These are phyloP conservation scores for Anisogramma anomala DNA, from an alignment of 2,329 filamentous ascomycete genomes.

Conservation along the genomic window DNA sequence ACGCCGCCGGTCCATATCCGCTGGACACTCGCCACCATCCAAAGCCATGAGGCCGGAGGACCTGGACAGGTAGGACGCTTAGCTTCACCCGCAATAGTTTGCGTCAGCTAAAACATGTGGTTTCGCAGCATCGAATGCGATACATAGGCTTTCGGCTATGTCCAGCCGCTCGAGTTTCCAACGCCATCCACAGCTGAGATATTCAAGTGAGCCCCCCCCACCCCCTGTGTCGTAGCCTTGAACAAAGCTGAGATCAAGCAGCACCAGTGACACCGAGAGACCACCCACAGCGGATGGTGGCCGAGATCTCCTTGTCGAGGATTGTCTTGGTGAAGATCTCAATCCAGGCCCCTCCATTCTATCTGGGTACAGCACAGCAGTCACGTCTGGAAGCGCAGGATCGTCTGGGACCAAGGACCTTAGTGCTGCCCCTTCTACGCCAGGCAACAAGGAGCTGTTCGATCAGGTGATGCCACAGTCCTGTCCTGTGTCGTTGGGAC, in stretches of 20 bases:
- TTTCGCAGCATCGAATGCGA: not conserved
- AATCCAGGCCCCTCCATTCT: not conserved
- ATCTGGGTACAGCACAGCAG: not conserved
- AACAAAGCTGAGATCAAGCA: not conserved
- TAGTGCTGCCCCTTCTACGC: not conserved
- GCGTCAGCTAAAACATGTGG: not conserved
- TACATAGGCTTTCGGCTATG: not conserved
- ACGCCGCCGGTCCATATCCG: not conserved
- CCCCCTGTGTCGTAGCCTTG: not conserved
- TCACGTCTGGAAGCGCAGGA: not conserved
- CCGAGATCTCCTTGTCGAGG: no score
- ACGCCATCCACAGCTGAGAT: slow-evolving; percentile 7
- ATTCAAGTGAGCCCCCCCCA: not conserved
- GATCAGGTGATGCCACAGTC: not conserved
- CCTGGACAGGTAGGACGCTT: not conserved
- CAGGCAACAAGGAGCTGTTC: not conserved
- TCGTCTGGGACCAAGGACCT: not conserved
- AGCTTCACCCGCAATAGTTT: not conserved
- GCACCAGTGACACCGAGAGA: not conserved
- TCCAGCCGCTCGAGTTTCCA: not conserved
- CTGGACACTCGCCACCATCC: not conserved
- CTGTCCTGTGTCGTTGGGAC: not conserved
- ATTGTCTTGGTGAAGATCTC: not conserved
- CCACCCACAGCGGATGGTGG: not conserved
- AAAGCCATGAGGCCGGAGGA: not conserved